Percentiles rank a stretch among this genome's conserved stretches.
Evolutionary conservation across 2,329 filamentous ascomycete genomes (phyloP).

Genomic region (Colletotrichum theobromicola): DNA sequence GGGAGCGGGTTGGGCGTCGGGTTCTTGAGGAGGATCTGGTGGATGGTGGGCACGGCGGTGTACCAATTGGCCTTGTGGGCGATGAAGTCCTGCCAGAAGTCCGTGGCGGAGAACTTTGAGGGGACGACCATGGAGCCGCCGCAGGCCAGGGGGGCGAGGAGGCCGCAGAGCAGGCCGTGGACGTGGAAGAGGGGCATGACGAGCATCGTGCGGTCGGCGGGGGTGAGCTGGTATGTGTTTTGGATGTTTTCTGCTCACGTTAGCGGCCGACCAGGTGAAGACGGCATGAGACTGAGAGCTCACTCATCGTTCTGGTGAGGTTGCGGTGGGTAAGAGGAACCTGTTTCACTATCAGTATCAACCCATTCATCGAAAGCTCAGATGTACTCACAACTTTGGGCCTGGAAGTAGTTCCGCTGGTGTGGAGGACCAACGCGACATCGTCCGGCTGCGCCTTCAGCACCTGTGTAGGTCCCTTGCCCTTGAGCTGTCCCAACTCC

Average conservation of each 20-base stretch:
- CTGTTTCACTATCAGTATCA: slow-evolving; percentile 37
- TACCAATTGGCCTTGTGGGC: slow-evolving; percentile 85
- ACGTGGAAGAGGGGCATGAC: slow-evolving; percentile 94
- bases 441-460: slow-evolving; percentile 72
- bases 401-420: slow-evolving; percentile 80
- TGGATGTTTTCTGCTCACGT: slow-evolving; percentile 70
- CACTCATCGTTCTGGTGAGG: slow-evolving; percentile 80
- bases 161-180: slow-evolving; percentile 83
- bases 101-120: slow-evolving; percentile 77
- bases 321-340: slow-evolving; percentile 83
- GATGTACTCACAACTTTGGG: slow-evolving; percentile 73
- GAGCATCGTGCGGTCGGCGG: slow-evolving; percentile 78
- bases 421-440: slow-evolving; percentile 82
- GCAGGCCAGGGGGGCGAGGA: slow-evolving; percentile 77
- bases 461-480: slow-evolving; percentile 41
- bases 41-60: slow-evolving; percentile 90
- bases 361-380: neutral
- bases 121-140: slow-evolving; percentile 84
- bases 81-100: slow-evolving; percentile 83
- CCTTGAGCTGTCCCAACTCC: slow-evolving; percentile 70
- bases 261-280: neutral
- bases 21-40: slow-evolving; percentile 83
- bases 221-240: slow-evolving; percentile 74
- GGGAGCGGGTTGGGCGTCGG: slow-evolving; percentile 72
- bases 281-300: slow-evolving; percentile 26